Base-by-base conservation (phyloP, 305 asterid genomes). In the Petunia hybrid region DNA sequence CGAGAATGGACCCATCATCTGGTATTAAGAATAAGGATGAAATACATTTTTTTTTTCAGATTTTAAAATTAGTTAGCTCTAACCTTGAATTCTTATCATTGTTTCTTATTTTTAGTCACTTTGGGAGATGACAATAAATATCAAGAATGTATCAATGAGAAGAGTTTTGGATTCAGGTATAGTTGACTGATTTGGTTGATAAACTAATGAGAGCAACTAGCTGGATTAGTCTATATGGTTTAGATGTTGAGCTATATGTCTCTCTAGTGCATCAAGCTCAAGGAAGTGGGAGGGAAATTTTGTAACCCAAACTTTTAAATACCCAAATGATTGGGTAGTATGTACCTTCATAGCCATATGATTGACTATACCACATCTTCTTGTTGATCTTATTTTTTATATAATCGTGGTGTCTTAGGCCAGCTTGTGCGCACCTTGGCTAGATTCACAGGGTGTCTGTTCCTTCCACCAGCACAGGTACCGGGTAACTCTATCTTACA, bases 21-120 rank as follows among this genome's bases (percentile, higher is more conserved):
- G 63, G 22, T 71, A 69, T 56, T 56, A 48, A 39, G 63, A 68
- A 80, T 83, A 78, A 84, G 80, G 76, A 56, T 61, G 36, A 71
- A 48, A 40, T 43, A 40, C 40, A 9, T 43, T 51, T 8, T 16
- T 13, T 16, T 35, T n/a, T 8, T 65, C 22, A 41, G 48, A 69
- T 35, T 56, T 63, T 35, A 39, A 74, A 69, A 67, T 79, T 53
- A 60, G 64, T 74, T 36, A 74, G 78, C 48, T 74, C 63, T 74
- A 36, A 74, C 64, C 64, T 53, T 51, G 63, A 14, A 46, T 71
- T 46, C 61, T 46, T 71, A 3, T 48, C 61, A 46, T 73, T 35
- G 36, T 53, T 74, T 74, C 48, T 74, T 57, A 59, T 79, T 79
- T 63, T 53, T 71, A 8, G 60, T 73, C 65, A 46, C 66, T 63